Evolutionary conservation across 306 rosid species (phyloP), one percentile per base, ranked within the genome.

Genomic region (Lupinus albus): DNA sequence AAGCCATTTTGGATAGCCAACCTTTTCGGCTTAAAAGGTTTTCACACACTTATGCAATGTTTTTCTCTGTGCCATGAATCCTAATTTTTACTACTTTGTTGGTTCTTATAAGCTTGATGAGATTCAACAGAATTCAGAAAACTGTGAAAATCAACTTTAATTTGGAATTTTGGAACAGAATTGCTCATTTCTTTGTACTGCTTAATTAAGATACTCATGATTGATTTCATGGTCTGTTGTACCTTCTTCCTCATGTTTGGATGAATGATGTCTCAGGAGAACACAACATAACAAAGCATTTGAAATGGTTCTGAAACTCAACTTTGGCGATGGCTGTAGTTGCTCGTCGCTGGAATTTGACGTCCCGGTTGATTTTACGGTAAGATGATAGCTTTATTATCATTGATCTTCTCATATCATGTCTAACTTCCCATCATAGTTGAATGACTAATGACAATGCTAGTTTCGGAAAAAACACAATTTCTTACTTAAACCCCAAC

Each of bases 261-360:
- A 25, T 77, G 53, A 76, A 61, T 72, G 63, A 63, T 80, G 64
- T 58, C 71, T 62, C 85, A 90, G 99, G 91, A 85, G 99, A 82
- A 93, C 99, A 7, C 65, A 67, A 20, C 76, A 51, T 39, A 45
- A 79, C 51, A 93, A 85, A 82, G 78, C 91, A 68, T 80, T 93
- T 78, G 97, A 93, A 74, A 73, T 93, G 87, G 90, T 85, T 68
- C 84, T 93, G 81, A 90, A 83, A 71, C 76, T 93, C 86, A 85
- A 82, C 77, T 93, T 88, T 67, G 81, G 91, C 11, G 92, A 90
- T 47, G 96, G 99, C 72, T 93, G 99, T 36, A 87, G 89, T 46
- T 86, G 97, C 71, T 78, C 84, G 12, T 64, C 80, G 36, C 76
- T 70, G 30, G 89, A 88, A 84, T 78, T 88, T 49, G 88, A 83